Conservation (phyloP, 2,329 filamentous ascomycete species). For the Myriangium duriaei region DNA sequence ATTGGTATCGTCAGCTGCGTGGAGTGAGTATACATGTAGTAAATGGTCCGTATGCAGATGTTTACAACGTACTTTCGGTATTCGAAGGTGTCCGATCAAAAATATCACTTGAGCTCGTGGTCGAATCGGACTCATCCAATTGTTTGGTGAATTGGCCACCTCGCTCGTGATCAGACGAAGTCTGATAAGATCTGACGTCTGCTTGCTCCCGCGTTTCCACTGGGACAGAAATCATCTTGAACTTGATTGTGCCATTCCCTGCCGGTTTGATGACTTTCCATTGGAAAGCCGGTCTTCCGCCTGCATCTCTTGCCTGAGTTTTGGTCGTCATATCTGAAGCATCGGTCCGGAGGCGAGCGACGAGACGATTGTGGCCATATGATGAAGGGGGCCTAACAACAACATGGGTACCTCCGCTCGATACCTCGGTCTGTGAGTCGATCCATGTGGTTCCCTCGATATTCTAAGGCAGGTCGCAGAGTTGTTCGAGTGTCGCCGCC, state of each 20-base stretch:
- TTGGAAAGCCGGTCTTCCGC: background rate
- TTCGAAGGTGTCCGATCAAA: slow-evolving; percentile 8
- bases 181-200: slow-evolving; percentile 4
- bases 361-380: background rate
- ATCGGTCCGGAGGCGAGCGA: background rate
- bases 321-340: background rate
- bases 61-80: slow-evolving; percentile 4
- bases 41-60: background rate
- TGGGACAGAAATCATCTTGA: background rate
- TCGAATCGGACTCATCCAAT: slow-evolving; percentile 3
- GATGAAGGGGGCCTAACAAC: too few relatives aligned
- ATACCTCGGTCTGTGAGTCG: too few relatives aligned
- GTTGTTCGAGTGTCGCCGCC: background rate
- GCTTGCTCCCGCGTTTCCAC: background rate
- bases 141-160: slow-evolving; percentile 1
- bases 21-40: background rate
- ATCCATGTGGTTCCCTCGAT: too few relatives aligned
- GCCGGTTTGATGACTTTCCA: slow-evolving; percentile 5
- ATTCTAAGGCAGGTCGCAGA: too few relatives aligned
- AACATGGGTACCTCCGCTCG: too few relatives aligned
- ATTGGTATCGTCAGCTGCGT: slow-evolving; percentile 12
- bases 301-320: slow-evolving; percentile 5
- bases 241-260: slow-evolving; percentile 4
- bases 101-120: slow-evolving; percentile 2
- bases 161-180: background rate